Conservation (phyloP, 2,329 filamentous ascomycete species). For the Trichoderma sp. region DNA sequence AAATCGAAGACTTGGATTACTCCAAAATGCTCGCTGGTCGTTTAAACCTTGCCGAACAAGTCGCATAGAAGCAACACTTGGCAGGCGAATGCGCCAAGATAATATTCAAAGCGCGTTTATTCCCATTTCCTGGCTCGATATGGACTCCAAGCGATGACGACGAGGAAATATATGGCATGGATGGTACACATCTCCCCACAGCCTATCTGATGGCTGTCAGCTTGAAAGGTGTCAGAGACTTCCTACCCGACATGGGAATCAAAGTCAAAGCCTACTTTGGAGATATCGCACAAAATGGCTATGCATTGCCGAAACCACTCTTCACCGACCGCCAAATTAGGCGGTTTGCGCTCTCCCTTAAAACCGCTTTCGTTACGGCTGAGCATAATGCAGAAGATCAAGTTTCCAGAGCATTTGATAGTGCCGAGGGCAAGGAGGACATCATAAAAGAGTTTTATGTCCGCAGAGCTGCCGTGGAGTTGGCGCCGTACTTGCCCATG, state of each 20-base stretch:
- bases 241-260: background rate
- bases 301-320: background rate
- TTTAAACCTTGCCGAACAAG: background rate
- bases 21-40: background rate
- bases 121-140: background rate
- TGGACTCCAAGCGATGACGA: background rate
- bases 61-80: background rate
- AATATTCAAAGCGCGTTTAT: background rate
- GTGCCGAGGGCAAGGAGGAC: too few relatives aligned
- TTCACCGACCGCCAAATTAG: background rate
- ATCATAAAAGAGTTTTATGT: background rate
- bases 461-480: background rate
- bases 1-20: background rate
- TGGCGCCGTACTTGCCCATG: background rate
- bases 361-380: background rate
- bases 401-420: too few relatives aligned
- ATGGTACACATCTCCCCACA: background rate
- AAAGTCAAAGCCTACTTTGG: background rate
- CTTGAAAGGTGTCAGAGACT: background rate
- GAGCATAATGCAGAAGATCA: background rate
- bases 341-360: background rate
- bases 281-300: background rate
- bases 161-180: background rate
- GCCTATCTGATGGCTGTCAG: constrained; percentile 1
- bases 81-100: background rate